Conservation (phyloP, 305 asterid genomes). For the Andrographis paniculata region DNA sequence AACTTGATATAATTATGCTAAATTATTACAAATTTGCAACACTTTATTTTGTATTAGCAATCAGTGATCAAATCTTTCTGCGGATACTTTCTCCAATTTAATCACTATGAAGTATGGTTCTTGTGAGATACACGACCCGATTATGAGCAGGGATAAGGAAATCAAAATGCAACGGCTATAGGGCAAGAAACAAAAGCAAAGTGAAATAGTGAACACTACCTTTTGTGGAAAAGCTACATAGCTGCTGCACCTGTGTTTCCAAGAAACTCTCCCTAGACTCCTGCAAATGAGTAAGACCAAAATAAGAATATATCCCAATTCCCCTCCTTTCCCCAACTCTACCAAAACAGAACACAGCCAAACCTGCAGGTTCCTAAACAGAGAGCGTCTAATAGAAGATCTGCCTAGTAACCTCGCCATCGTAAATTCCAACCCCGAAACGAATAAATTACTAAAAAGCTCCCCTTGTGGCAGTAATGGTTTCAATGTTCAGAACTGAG, state of each 20-base stretch:
- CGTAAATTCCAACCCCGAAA: background rate
- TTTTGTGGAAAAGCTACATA: slow-evolving; percentile 28
- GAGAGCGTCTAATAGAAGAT: slow-evolving; percentile 20
- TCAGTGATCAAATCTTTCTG: background rate
- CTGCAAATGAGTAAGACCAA: slow-evolving; percentile 9
- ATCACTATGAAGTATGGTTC: background rate
- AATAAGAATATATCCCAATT: background rate
- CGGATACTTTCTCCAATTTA: background rate
- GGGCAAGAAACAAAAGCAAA: background rate
- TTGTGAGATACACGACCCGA: background rate
- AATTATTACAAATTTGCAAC: background rate
- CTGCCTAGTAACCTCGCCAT: slow-evolving; percentile 34
- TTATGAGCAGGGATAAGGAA: background rate
- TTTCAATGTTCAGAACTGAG: background rate
- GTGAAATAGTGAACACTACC: slow-evolving; percentile 16
- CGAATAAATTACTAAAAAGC: background rate
- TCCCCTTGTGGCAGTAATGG: background rate
- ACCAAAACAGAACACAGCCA: background rate
- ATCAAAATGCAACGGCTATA: background rate
- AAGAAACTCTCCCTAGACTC: slow-evolving; percentile 20
- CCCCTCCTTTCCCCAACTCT: no score
- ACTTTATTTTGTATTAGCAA: background rate
- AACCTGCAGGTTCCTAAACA: slow-evolving; percentile 32
- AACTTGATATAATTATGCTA: no score
- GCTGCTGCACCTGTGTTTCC: slow-evolving; percentile 21